Base-by-base conservation (phyloP, 2,329 filamentous ascomycete species). In the Lasiodiplodia sp. region DNA sequence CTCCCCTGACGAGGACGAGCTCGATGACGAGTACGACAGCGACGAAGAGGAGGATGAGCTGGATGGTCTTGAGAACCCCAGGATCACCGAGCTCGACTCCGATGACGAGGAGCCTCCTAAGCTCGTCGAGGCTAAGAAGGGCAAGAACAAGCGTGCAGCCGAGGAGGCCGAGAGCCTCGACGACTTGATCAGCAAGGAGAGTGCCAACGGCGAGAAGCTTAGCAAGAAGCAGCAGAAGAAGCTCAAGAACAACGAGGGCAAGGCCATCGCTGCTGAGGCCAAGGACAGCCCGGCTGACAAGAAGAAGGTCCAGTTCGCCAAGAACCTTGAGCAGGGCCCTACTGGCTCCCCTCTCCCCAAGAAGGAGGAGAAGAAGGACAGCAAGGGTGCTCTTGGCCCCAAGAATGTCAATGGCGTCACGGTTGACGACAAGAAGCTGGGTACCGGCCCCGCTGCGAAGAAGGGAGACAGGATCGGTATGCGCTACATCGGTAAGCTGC, bases 161-260 rank as follows among this genome's bases (percentile, higher is more conserved):
- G 93, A 93, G 76, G 86, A 89, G 66, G 79, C 79, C 44, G 84
- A 84, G 51, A 81, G 80, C 70, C 90, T 97, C 31, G 94, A 97
- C 75, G 92, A 92, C 72, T 83, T 97, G 81, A 96, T 97, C 77
- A 87, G 90, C 80, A 95, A 96, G 83, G 80, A 76, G 49, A 25
- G 60, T 12, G 75, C 78, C 28, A 86, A 87, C 71, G 88, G 88
- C 72, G 91, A 94, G 73, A 94, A 94, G 85, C 87, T 94, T 72
- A 94, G 90, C 87, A 97, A 97, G 88, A 97, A 97, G 86, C 93
- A 98, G 82, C 88, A 92, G 76, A 98, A 99, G 91, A 97, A 97
- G 87, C 87, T 95, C 72, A 97, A 97, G 90, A 97, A 97, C 87
- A 98, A 98, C 87, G 93, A 97, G 80, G 96, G 95, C 73, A 92